A percentile compares a stretch with the other conserved stretches of the same genome.
Conservation (phyloP, 768 basidiomycete genomes). For the Daedaleopsis sinensis region DNA sequence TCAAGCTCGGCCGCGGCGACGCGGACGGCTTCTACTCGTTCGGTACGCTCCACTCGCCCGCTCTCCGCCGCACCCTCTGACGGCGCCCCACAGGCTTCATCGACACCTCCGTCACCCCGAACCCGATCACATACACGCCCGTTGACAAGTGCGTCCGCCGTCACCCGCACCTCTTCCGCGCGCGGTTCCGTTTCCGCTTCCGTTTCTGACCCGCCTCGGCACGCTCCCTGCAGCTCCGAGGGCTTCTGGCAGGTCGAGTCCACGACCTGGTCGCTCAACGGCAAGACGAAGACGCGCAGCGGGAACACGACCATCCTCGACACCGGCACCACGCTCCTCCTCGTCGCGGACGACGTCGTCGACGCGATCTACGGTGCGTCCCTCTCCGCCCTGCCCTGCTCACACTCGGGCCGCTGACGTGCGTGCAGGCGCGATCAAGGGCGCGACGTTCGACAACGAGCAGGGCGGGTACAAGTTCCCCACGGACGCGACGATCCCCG, state of each 20-base stretch:
- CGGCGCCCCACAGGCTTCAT: constrained; percentile 29
- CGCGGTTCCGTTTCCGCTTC: too few species aligned
- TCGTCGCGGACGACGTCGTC: constrained; percentile 37
- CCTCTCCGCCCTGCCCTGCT: background rate
- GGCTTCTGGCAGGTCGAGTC: constrained; percentile 44
- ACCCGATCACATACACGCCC: constrained; percentile 30
- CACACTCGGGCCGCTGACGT: constrained; percentile 16
- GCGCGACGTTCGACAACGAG: constrained; percentile 36
- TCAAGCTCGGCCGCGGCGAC: constrained; percentile 40
- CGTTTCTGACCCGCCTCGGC: too few species aligned
- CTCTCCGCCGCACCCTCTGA: background rate
- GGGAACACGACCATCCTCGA: constrained; percentile 42
- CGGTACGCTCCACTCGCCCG: constrained; percentile 19
- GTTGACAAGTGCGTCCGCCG: constrained; percentile 28
- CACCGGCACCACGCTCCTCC: constrained; percentile 38
- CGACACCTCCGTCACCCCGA: constrained; percentile 34
- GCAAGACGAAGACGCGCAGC: constrained; percentile 27
- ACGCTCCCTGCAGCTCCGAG: constrained; percentile 38
- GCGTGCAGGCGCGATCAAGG: constrained; percentile 34
- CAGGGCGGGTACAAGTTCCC: constrained; percentile 44
- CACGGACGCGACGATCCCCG: constrained; percentile 32
- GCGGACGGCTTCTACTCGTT: constrained; percentile 44
- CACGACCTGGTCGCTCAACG: constrained; percentile 28
- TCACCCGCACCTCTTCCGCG: constrained; percentile 1
- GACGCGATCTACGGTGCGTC: constrained; percentile 34